Conservation (phyloP, 164 flowering plant species). For the Piper betle region DNA sequence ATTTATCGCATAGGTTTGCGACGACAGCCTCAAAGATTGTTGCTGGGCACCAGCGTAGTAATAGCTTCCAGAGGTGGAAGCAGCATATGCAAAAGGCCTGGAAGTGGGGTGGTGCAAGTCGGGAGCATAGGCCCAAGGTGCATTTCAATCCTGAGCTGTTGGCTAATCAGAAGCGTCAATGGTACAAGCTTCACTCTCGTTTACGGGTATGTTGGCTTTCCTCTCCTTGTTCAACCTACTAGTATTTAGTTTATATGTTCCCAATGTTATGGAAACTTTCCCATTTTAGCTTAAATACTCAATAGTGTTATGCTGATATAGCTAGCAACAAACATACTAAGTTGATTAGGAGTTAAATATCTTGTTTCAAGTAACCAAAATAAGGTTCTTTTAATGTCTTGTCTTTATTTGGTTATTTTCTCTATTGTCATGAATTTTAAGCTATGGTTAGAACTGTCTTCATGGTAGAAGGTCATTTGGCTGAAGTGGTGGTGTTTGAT, state of each 20-base stretch:
- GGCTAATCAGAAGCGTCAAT: conserved; percentile 86
- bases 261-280: too few relatives aligned
- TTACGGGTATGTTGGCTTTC: conserved; percentile 27
- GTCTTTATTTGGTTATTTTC: too few relatives aligned
- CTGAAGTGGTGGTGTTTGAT: too few relatives aligned
- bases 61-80: conserved; percentile 58
- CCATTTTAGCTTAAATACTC: neutral
- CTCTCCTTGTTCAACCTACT: neutral
- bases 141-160: conserved; percentile 78
- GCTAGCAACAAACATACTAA: too few relatives aligned
- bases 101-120: conserved; percentile 33
- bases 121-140: conserved; percentile 9
- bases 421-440: too few relatives aligned
- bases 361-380: neutral
- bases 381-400: too few relatives aligned
- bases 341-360: too few relatives aligned
- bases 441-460: too few relatives aligned
- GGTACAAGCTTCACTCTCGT: conserved; percentile 79
- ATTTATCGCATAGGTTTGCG: neutral
- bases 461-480: too few relatives aligned
- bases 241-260: too few relatives aligned
- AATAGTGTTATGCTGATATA: neutral
- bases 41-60: conserved; percentile 14
- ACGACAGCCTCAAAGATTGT: neutral
- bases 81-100: conserved; percentile 67